Base-by-base conservation (phyloP, 1,284 basidiomycete genomes). In the Wallemia ichthyophaga region DNA sequence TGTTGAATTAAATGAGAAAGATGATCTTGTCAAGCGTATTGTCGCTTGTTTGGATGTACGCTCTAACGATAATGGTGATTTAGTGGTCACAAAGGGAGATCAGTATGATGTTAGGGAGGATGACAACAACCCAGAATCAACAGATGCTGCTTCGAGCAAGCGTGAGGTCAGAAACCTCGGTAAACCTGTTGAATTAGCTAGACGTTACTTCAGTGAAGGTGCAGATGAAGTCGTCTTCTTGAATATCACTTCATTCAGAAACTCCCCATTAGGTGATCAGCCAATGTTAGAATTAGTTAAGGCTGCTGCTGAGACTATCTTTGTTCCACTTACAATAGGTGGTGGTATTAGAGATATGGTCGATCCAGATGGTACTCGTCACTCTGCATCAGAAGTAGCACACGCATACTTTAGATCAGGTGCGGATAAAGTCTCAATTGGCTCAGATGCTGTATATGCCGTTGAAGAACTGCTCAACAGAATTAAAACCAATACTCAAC, bases 241-340 rank as follows among this genome's bases (percentile, higher is more conserved):
- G 68, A 99, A 99, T 73, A 99, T 99, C 74, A 99, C 94, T 7
- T 95, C 91, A 60, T 99, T 99, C 79, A 85, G 94, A 62, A 83
- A 85, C 64, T 95, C 87, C 5, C 89, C 94, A 0, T 75, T 99
- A 53, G 80, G 76, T 59, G 94, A 98, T 71, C 94, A 98, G 71
- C 94, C 94, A 0, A 98, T 99, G 94, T 78, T 99, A 59, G 82
- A 86, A 55, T 84, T 99, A 65, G 85, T 98, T 58, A 81, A 84
- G 60, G 80, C 81, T 0, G 85, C 91, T 0, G 91, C 94, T 0
- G 80, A 86, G 68, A 79, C 80, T 58, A 80, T 96, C 58, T 98
- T 94, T 69, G 89, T 99, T 1, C 94, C 94, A n/a, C 78, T 99
- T 58, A 98, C 94, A 21, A 92, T 99, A 64, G 94, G 94, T 28